These are phyloP conservation scores for Quercus dentata DNA, from an alignment of 306 rosid species.

Conservation along the genomic window DNA sequence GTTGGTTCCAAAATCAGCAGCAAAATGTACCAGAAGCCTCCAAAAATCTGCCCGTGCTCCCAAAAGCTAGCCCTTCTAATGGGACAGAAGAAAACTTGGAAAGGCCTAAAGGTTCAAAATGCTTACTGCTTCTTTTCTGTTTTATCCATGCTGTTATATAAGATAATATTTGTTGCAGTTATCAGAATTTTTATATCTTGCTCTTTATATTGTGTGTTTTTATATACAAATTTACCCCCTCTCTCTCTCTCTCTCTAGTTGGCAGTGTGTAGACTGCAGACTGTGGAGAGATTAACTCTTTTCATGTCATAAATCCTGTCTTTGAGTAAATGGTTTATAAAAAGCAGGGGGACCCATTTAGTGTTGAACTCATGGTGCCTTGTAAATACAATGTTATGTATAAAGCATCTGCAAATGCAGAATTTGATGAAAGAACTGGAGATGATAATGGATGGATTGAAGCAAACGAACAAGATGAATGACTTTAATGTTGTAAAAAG, in stretches of 20 bases:
- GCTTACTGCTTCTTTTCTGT: constrained; percentile 3
- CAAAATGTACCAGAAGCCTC: constrained; percentile 41
- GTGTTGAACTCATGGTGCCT: not conserved
- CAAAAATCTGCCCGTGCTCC: constrained; percentile 22
- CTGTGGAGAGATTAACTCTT: not conserved
- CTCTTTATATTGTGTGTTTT: not conserved
- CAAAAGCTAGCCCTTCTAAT: constrained; percentile 31
- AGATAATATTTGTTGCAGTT: not conserved
- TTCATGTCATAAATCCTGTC: not conserved
- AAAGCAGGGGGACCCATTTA: not conserved
- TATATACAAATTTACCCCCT: no score
- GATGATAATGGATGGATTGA: not conserved
- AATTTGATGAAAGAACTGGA: not conserved
- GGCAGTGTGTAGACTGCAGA: not conserved
- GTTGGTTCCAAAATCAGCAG: constrained; percentile 67
- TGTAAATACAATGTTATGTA: not conserved
- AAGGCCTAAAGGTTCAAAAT: constrained; percentile 35
- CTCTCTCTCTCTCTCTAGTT: not conserved
- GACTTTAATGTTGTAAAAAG: no score
- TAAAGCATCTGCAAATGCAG: not conserved
- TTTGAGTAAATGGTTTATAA: not conserved
- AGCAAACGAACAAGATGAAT: not conserved
- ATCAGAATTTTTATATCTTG: not conserved
- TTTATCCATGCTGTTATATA: not conserved
- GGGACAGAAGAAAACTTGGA: constrained; percentile 39